A percentile compares a stretch with the other conserved stretches of the same genome.
phyloP scores from a whole-genome alignment of 2,329 filamentous ascomycete species.

The Lasiodiplodia sp. region DNA sequence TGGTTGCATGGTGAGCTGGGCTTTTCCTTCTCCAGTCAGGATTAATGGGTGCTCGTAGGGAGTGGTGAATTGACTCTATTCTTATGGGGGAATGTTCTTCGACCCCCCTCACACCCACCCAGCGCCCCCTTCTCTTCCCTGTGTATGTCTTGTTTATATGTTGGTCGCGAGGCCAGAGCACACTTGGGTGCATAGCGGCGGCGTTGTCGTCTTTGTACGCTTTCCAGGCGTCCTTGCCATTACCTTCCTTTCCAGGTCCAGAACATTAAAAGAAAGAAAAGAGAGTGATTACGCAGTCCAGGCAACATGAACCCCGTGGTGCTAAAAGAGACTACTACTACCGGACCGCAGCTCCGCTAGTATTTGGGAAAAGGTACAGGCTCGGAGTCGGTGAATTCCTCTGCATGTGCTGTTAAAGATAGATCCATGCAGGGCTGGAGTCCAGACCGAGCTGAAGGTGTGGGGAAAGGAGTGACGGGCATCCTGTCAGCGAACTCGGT shows the following conservation, averaged over 20 bases:
- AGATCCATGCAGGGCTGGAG: neutral
- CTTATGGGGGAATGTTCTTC: neutral
- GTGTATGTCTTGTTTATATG: conserved; percentile 1
- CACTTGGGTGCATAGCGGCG: conserved; percentile 18
- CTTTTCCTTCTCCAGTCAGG: neutral
- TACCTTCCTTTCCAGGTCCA: neutral
- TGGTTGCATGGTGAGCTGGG: neutral
- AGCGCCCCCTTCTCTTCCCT: neutral
- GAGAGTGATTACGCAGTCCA: neutral
- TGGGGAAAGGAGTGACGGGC: neutral
- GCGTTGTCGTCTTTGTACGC: neutral
- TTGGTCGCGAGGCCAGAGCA: conserved; percentile 23
- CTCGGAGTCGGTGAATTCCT: neutral
- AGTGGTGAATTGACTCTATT: neutral
- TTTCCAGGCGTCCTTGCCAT: neutral
- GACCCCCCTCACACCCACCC: neutral
- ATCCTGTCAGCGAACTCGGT: neutral
- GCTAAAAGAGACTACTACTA: neutral
- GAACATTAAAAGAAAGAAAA: neutral
- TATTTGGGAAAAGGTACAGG: neutral
- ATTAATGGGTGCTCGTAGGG: neutral
- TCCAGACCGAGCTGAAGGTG: neutral
- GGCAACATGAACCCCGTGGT: neutral
- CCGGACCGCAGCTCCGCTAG: neutral
- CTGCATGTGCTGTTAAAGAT: neutral